Conservation (phyloP, 2,329 filamentous ascomycete genomes). For the Colletotrichum lupini region DNA sequence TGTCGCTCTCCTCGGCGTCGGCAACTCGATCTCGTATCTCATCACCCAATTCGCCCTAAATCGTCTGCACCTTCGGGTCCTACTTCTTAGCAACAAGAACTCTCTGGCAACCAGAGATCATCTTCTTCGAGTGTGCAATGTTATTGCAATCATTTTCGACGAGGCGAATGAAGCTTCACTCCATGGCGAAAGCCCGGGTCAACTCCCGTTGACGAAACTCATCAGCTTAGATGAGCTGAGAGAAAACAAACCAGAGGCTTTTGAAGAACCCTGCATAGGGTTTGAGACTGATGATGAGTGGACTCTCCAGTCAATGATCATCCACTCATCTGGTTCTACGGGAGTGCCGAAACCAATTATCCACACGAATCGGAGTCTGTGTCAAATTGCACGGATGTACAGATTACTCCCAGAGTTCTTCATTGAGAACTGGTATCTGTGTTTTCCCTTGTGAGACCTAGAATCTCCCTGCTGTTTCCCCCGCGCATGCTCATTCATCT, state of each 20-base stretch:
- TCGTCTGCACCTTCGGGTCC: not conserved
- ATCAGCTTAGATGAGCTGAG: not conserved
- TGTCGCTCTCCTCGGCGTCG: slow-evolving; percentile 12
- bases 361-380: slow-evolving; percentile 23
- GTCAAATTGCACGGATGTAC: slow-evolving; percentile 25
- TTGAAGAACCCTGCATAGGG: too few relatives aligned
- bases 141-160: not conserved
- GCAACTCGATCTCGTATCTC: slow-evolving; percentile 14
- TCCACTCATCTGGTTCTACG: slow-evolving; percentile 28
- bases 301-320: slow-evolving; percentile 28
- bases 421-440: slow-evolving; percentile 31
- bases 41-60: slow-evolving; percentile 22
- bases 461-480: fast-evolving
- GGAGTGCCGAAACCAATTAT: slow-evolving; percentile 24
- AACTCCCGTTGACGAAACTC: not conserved
- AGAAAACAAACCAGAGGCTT: fast-evolving
- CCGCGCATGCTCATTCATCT: not conserved
- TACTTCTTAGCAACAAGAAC: slow-evolving; percentile 30
- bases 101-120: slow-evolving; percentile 1
- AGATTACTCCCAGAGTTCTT: slow-evolving; percentile 17
- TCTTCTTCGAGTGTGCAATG: slow-evolving; percentile 13
- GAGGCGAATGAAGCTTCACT: slow-evolving; percentile 12
- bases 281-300: slow-evolving; percentile 20
- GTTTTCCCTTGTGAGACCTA: slow-evolving; percentile 9
- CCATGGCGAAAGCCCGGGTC: not conserved